Conservation (phyloP, 129 eudicot species). For the Lactuca sativa region DNA sequence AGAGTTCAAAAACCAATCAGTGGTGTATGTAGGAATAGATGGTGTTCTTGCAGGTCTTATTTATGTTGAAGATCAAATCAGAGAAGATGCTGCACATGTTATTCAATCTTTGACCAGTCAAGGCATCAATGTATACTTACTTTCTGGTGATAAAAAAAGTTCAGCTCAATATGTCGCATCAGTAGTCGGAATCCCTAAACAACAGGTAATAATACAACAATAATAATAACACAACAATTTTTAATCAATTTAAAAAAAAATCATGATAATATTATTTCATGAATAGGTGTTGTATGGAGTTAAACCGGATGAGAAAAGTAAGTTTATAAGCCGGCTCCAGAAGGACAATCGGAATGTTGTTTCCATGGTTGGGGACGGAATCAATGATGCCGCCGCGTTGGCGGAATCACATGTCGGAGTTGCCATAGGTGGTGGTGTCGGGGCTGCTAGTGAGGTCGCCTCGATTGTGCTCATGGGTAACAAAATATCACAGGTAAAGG, state of each 20-base stretch:
- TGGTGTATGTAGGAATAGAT: slow-evolving; percentile 90
- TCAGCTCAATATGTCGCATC: slow-evolving; percentile 97
- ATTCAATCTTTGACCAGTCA: slow-evolving; percentile 60
- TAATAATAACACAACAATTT: neutral
- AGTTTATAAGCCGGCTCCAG: slow-evolving; percentile 70
- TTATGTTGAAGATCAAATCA: slow-evolving; percentile 94
- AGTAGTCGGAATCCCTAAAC: slow-evolving; percentile 84
- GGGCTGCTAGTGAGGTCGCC: slow-evolving; percentile 98
- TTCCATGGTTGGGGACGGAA: slow-evolving; percentile 99
- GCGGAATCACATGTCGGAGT: slow-evolving; percentile 92
- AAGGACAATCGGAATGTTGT: slow-evolving; percentile 55
- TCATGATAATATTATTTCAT: neutral
- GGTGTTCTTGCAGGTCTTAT: slow-evolving; percentile 81
- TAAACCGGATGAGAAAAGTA: slow-evolving; percentile 82
- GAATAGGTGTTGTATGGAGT: slow-evolving; percentile 81
- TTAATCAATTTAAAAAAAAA: neutral
- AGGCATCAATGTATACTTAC: slow-evolving; percentile 75
- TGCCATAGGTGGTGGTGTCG: slow-evolving; percentile 96
- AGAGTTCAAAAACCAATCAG: slow-evolving; percentile 81
- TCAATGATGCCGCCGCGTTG: slow-evolving; percentile 96
- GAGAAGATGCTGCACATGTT: slow-evolving; percentile 94
- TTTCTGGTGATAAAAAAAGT: slow-evolving; percentile 90
- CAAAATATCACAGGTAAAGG: slow-evolving; percentile 82
- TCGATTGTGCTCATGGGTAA: slow-evolving; percentile 93
- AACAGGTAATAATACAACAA: slow-evolving; percentile 46